Percentiles rank a stretch among this genome's conserved stretches.
Conservation (phyloP, 2,329 filamentous ascomycete species). For the Pseudogymnoascus destructans region DNA sequence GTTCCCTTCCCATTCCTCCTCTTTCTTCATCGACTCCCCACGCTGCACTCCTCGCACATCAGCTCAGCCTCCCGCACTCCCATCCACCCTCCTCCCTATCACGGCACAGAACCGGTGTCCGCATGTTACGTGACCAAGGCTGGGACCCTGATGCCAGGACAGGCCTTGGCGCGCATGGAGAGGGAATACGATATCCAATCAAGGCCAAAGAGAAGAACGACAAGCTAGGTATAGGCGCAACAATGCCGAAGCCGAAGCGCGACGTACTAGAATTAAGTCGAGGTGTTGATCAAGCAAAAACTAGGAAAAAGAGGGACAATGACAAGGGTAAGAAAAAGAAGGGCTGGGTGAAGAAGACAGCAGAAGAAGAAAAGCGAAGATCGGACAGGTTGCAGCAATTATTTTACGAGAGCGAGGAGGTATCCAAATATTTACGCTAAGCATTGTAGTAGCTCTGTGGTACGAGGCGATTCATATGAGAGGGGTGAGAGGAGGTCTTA, state of each 20-base stretch:
- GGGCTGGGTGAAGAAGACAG: constrained; percentile 40
- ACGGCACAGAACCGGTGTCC: constrained; percentile 55
- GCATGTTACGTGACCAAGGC: constrained; percentile 51
- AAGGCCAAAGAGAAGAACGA: constrained; percentile 58
- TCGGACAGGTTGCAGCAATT: constrained; percentile 51
- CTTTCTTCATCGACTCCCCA: constrained; percentile 35
- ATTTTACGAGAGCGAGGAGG: constrained; percentile 63
- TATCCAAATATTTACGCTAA: constrained; percentile 53
- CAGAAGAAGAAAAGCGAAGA: constrained; percentile 47
- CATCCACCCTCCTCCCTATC: constrained; percentile 62
- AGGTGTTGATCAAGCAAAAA: constrained; percentile 13
- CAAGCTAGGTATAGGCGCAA: constrained; percentile 57
- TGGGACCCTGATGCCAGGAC: constrained; percentile 61
- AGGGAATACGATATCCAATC: constrained; percentile 63
- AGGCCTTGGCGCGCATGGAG: constrained; percentile 56
- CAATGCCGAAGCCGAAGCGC: constrained; percentile 26
- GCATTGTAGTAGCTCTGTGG: not conserved
- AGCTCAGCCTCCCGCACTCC: constrained; percentile 54
- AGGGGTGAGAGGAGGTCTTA: not conserved
- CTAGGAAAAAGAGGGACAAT: constrained; percentile 31
- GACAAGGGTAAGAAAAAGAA: constrained; percentile 56
- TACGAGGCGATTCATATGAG: not conserved
- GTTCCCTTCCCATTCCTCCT: constrained; percentile 42
- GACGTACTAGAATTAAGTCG: not conserved
- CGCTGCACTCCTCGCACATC: constrained; percentile 54